Evolutionary conservation across 2,329 filamentous ascomycete genomes (phyloP).

Genomic region (Tothia fuscella): DNA sequence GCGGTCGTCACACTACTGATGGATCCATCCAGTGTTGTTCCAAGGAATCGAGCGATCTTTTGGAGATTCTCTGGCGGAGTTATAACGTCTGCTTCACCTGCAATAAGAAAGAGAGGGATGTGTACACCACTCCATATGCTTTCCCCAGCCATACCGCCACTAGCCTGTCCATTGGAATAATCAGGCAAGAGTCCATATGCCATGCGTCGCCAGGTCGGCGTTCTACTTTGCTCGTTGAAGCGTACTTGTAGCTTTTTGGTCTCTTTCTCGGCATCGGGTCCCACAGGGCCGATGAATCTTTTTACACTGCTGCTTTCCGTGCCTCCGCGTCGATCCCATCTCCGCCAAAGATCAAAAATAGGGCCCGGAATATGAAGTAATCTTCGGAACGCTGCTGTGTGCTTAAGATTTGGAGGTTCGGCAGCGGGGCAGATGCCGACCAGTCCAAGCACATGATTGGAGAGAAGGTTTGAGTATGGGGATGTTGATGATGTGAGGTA

Average conservation of each 20-base stretch:
- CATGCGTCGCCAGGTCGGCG: conserved; percentile 73
- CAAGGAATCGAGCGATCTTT: conserved; percentile 45
- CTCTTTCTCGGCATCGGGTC: conserved; percentile 51
- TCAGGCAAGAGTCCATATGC: conserved; percentile 59
- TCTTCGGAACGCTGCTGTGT: not conserved
- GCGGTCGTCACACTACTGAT: no score
- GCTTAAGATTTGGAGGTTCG: conserved; percentile 48
- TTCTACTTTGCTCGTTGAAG: conserved; percentile 74
- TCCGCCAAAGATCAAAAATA: conserved; percentile 64
- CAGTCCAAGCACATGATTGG: conserved; percentile 58
- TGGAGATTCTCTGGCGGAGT: conserved; percentile 60
- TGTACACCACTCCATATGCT: conserved; percentile 56
- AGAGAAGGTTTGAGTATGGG: conserved; percentile 40
- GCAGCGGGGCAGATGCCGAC: conserved; percentile 72
- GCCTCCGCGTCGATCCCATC: conserved; percentile 70
- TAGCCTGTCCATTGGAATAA: conserved; percentile 40
- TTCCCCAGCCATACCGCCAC: conserved; percentile 55
- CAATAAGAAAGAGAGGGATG: conserved; percentile 66
- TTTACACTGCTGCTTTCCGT: conserved; percentile 63
- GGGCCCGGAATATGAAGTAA: conserved; percentile 33
- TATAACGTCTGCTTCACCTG: conserved; percentile 63
- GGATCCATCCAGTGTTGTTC: no score
- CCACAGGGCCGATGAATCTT: conserved; percentile 71
- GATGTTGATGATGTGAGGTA: conserved; percentile 53
- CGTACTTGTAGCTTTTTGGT: conserved; percentile 55